Conservation (phyloP, 371 early-diverging fungal species). For the Mortierella sp. region DNA sequence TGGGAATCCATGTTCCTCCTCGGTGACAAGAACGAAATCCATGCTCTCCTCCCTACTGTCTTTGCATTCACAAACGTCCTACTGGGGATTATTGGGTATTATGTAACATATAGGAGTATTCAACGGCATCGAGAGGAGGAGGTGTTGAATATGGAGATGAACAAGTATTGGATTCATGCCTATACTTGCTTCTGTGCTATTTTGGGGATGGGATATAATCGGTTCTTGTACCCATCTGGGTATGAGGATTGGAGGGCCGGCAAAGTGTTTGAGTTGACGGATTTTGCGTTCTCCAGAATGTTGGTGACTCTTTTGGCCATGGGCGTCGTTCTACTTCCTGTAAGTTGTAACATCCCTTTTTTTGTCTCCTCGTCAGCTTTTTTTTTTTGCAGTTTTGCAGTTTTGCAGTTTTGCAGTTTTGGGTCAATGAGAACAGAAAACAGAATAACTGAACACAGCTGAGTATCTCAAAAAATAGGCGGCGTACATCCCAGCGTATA, state of each 20-base stretch:
- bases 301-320: slow-evolving; percentile 43
- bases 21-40: slow-evolving; percentile 58
- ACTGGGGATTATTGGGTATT: slow-evolving; percentile 51
- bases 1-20: slow-evolving; percentile 56
- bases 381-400: no score
- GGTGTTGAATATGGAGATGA: slow-evolving; percentile 18
- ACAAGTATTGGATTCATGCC: slow-evolving; percentile 56
- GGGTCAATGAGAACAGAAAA: neutral
- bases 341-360: slow-evolving; percentile 6
- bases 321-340: slow-evolving; percentile 52
- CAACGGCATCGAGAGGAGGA: slow-evolving; percentile 11
- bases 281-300: slow-evolving; percentile 44
- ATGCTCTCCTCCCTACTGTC: slow-evolving; percentile 52
- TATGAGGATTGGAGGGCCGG: slow-evolving; percentile 51
- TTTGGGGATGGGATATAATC: slow-evolving; percentile 54
- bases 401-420: neutral
- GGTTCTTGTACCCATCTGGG: slow-evolving; percentile 51
- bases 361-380: no score
- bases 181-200: slow-evolving; percentile 53
- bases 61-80: slow-evolving; percentile 55
- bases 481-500: slow-evolving; percentile 44
- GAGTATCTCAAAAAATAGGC: slow-evolving; percentile 19
- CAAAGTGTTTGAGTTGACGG: slow-evolving; percentile 25
- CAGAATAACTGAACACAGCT: no score
- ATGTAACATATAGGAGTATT: slow-evolving; percentile 42